Evolutionary conservation across 176 grass and related monocot genomes (phyloP).

Genomic region (Lolium multiflorum): DNA sequence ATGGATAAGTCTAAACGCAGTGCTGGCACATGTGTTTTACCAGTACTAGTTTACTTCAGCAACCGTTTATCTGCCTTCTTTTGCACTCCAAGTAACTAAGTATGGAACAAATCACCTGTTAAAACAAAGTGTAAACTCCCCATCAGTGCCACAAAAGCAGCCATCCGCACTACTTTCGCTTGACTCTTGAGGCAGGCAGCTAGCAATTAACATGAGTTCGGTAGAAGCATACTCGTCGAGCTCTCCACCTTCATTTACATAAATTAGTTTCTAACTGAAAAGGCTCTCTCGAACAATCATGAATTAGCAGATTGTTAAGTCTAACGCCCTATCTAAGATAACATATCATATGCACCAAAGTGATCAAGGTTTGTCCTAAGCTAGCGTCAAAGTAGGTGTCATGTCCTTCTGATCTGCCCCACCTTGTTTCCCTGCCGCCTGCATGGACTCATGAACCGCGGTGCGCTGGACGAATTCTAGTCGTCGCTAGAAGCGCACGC

Average conservation of each 20-base stretch:
- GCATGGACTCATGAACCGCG: not conserved
- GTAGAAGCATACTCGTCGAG: slow-evolving; percentile 17
- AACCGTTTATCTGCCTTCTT: slow-evolving; percentile 20
- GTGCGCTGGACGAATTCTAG: slow-evolving; percentile 39
- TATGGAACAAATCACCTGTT: not conserved
- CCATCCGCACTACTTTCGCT: slow-evolving; percentile 7
- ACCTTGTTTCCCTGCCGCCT: slow-evolving; percentile 8
- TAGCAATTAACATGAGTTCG: not conserved
- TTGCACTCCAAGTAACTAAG: slow-evolving; percentile 14
- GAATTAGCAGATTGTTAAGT: slow-evolving; percentile 46
- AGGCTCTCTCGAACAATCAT: slow-evolving; percentile 31
- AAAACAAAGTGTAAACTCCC: slow-evolving; percentile 4
- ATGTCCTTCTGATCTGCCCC: slow-evolving; percentile 5
- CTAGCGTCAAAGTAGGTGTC: slow-evolving; percentile 32
- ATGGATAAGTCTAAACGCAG: not conserved
- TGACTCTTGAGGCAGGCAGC: slow-evolving; percentile 11
- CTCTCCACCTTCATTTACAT: slow-evolving; percentile 34
- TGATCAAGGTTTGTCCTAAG: not conserved
- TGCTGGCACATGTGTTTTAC: slow-evolving; percentile 10
- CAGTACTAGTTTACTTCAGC: slow-evolving; percentile 2
- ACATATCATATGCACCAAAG: slow-evolving; percentile 26
- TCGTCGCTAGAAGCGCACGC: not conserved
- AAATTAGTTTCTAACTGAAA: slow-evolving; percentile 35
- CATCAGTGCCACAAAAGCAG: slow-evolving; percentile 34
- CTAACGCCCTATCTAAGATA: slow-evolving; percentile 5